Evolutionary conservation across 2,329 filamentous ascomycete species (phyloP), one percentile per base, ranked within the genome.

Genomic region (Calonectria leucothoes): DNA sequence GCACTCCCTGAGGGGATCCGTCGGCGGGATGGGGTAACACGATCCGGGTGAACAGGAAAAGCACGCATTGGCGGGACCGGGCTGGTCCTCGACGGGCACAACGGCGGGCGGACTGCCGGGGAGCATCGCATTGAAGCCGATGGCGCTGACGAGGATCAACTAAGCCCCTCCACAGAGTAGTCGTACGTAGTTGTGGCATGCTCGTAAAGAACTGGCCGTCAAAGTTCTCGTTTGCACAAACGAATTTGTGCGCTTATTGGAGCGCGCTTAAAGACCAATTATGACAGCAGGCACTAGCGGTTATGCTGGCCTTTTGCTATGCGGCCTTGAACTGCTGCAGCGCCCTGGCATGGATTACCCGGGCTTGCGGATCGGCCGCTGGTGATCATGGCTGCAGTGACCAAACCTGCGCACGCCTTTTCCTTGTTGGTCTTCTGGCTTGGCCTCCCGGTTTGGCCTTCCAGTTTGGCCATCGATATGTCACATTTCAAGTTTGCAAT

Each of bases 1-100:
- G 65, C 23, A 37, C 69, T 63, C 25, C 31, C 61, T 59, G 69
- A 57, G 20, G 37, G 55, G 65, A 35, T 69, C 74, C 74, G 66
- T 78, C 66, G 45, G 49, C 29, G 52, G 71, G 69, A 72, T 49
- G 42, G 39, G 55, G 55, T 25, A 61, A 14, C 15, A 42, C 35
- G n/a, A 17, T 27, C 37, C 39, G 35, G 51, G 52, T 14, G 31
- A 25, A 48, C 55, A 66, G 37, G 37, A 55, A 55, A 35, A 37
- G n/a, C 29, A 52, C 31, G 42, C n/a, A 37, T n/a, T 2, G 33
- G 29, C 33, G 48, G 65, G 25, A 31, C 31, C 37, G 23, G 29
- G 29, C 29, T 20, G 17, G 48, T 14, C 37, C 59, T 63, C 59
- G 33, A 37, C 23, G 29, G 48, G 49, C 23, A 29, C 37, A 68